Conservation (phyloP, 148 eudicot species). For the Nepenthes gracilis region DNA sequence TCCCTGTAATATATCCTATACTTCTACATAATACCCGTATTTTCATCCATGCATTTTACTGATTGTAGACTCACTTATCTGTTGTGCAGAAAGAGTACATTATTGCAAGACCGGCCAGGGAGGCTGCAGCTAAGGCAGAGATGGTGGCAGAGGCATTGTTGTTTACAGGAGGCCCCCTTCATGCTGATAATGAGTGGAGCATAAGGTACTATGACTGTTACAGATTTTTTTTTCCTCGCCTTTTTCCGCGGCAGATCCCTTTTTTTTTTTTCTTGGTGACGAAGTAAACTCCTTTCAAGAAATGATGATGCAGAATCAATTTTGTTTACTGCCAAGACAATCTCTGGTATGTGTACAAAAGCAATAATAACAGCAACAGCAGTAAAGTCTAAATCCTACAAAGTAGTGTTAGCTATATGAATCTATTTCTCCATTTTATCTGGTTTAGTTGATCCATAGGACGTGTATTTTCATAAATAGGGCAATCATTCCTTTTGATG, state of each 20-base stretch:
- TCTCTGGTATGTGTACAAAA: no score
- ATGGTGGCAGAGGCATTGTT: conserved; percentile 45
- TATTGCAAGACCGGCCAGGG: conserved; percentile 72
- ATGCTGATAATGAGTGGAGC: conserved; percentile 84
- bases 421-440: no score
- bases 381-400: no score
- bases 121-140: conserved; percentile 84
- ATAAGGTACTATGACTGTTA: conserved; percentile 42
- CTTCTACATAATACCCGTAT: neutral
- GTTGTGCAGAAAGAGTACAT: conserved; percentile 57
- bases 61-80: neutral
- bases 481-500: no score
- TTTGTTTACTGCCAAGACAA: no score
- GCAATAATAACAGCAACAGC: no score
- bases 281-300: no score
- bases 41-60: neutral
- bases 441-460: no score
- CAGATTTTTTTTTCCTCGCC: neutral
- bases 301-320: no score
- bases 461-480: no score
- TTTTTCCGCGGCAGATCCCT: no score
- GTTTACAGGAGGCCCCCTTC: conserved; percentile 47
- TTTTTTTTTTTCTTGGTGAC: neutral
- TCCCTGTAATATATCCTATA: neutral
- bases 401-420: no score